Conservation (phyloP, 2,329 filamentous ascomycete species). For the Tolypocladium capitatum region DNA sequence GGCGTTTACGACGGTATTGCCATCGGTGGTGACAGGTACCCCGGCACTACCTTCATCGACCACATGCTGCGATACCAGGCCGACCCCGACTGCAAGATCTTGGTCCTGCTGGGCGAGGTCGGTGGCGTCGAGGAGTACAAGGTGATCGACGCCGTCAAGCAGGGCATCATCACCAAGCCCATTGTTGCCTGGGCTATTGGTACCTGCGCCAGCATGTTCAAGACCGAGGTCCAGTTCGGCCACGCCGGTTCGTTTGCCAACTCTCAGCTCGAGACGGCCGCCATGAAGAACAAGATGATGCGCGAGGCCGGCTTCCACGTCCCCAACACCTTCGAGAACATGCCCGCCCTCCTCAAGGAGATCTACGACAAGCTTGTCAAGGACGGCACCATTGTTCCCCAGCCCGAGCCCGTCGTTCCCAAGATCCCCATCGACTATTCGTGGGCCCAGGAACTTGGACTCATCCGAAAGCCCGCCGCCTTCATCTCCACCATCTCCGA, state of each 20-base stretch:
- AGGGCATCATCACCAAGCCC: slow-evolving; percentile 90
- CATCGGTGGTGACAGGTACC: slow-evolving; percentile 98
- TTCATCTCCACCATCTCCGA: slow-evolving; percentile 99
- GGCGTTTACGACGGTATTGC: slow-evolving; percentile 98
- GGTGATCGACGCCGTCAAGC: slow-evolving; percentile 95
- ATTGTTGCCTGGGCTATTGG: slow-evolving; percentile 99
- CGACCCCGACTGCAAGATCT: slow-evolving; percentile 95
- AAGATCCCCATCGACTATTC: slow-evolving; percentile 99
- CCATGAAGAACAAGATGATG: slow-evolving; percentile 95
- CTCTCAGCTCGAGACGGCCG: slow-evolving; percentile 95
- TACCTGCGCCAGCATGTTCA: slow-evolving; percentile 99
- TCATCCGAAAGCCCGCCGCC: slow-evolving; percentile 97
- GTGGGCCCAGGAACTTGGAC: slow-evolving; percentile 97
- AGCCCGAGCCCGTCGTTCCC: slow-evolving; percentile 80
- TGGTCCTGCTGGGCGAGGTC: slow-evolving; percentile 91
- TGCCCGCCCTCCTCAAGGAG: slow-evolving; percentile 60
- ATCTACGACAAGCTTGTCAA: slow-evolving; percentile 86
- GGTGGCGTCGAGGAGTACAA: slow-evolving; percentile 99
- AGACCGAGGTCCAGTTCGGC: slow-evolving; percentile 99
- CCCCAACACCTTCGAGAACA: slow-evolving; percentile 91
- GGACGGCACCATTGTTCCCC: slow-evolving; percentile 72
- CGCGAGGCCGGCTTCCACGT: slow-evolving; percentile 88
- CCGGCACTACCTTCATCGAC: slow-evolving; percentile 98
- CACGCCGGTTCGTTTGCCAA: slow-evolving; percentile 98
- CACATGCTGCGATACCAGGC: slow-evolving; percentile 93